phyloP scores from a whole-genome alignment of 2,329 filamentous ascomycete species.

The Cylindrodendrum hubeiense region DNA sequence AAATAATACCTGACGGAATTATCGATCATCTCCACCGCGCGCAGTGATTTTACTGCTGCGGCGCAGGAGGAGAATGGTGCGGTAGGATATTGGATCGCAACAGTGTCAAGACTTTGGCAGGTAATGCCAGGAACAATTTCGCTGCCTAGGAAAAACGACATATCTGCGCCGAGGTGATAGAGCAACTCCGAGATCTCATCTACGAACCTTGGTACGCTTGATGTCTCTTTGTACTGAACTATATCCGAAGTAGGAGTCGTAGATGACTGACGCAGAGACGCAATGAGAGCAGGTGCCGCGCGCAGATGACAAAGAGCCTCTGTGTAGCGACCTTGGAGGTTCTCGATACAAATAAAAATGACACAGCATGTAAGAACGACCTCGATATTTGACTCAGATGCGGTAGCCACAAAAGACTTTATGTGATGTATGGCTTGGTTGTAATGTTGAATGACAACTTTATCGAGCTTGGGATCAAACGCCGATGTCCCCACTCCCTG shows the following conservation, averaged over 20 bases:
- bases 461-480: too few relatives aligned
- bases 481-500: too few relatives aligned
- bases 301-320: not conserved
- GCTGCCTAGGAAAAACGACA: too few relatives aligned
- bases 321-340: not conserved
- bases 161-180: not conserved
- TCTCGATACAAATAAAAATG: constrained; percentile 9
- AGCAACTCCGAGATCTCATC: not conserved
- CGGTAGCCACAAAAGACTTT: not conserved
- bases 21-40: not conserved
- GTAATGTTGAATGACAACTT: not conserved
- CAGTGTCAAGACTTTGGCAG: too few relatives aligned
- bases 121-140: too few relatives aligned
- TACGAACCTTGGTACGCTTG: too few relatives aligned
- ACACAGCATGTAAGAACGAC: constrained; percentile 1
- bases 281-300: not conserved
- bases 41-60: not conserved
- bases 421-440: constrained; percentile 2
- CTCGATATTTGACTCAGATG: not conserved
- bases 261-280: not conserved
- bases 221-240: too few relatives aligned
- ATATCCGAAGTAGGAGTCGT: not conserved
- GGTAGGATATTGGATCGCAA: not conserved
- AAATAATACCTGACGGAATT: not conserved
- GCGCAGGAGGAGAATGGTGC: not conserved